Conservation (phyloP, 257 asterid genomes). For the Fraxinus cuspidata region DNA sequence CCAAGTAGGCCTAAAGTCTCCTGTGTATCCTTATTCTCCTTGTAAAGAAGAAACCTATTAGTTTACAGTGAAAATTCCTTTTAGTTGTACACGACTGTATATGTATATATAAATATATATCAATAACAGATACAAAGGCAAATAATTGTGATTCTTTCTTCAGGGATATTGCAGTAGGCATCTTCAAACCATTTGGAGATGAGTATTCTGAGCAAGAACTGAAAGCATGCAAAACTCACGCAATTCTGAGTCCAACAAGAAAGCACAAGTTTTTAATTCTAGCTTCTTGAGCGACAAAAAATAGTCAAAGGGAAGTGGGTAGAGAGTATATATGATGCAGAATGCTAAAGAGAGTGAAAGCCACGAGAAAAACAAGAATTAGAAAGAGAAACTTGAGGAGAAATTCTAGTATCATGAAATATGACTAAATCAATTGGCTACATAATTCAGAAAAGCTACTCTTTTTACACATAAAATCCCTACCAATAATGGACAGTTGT, state of each 20-base stretch:
- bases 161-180: neutral
- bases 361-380: neutral
- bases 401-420: neutral
- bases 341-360: neutral
- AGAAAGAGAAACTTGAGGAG: neutral
- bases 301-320: neutral
- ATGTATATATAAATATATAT: neutral
- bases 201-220: neutral
- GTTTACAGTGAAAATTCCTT: conserved; percentile 19
- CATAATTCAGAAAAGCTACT: neutral
- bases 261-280: neutral
- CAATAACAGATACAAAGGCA: conserved; percentile 4
- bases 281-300: neutral
- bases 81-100: conserved; percentile 22
- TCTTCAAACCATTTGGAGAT: neutral
- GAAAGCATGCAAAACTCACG: conserved; percentile 2
- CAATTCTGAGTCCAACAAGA: conserved; percentile 11
- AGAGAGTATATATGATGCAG: neutral
- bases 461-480: neutral
- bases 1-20: conserved; percentile 86
- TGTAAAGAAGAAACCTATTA: conserved; percentile 85
- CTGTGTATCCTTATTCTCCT: conserved; percentile 98
- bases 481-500: neutral
- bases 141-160: neutral
- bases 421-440: neutral